phyloP scores from a whole-genome alignment of 768 basidiomycete genomes.

The Calocera cornea region DNA sequence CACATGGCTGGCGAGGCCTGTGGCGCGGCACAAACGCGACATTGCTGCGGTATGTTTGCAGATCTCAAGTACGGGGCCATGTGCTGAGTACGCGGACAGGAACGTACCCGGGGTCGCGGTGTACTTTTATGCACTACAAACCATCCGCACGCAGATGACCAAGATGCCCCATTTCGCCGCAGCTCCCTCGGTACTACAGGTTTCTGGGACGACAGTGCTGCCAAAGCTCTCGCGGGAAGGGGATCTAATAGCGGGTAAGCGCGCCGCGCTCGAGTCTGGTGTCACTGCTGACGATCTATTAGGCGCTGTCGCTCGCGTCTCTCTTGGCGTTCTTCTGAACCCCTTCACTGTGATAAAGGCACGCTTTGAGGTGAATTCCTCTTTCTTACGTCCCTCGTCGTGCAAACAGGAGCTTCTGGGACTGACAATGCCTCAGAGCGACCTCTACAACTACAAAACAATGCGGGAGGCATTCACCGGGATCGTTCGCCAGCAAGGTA shows the following conservation, averaged over 20 bases:
- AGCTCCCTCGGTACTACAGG: constrained; percentile 11
- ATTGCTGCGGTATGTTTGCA: constrained; percentile 39
- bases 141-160: constrained; percentile 66
- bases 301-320: constrained; percentile 62
- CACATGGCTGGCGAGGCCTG: constrained; percentile 54
- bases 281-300: not conserved
- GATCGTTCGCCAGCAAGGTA: constrained; percentile 48
- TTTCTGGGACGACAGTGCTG: constrained; percentile 17
- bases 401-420: constrained; percentile 20
- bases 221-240: constrained; percentile 49
- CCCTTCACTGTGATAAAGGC: constrained; percentile 87
- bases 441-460: constrained; percentile 56
- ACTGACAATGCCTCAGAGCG: constrained; percentile 35
- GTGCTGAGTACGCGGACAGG: constrained; percentile 27
- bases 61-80: not conserved
- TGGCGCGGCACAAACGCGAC: constrained; percentile 86
- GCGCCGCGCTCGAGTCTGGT: not conserved
- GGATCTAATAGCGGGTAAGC: constrained; percentile 56
- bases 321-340: constrained; percentile 72
- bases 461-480: constrained; percentile 44
- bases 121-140: constrained; percentile 78
- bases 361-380: constrained; percentile 62
- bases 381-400: not conserved
- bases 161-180: constrained; percentile 54
- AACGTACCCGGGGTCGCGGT: constrained; percentile 88